Percentiles rank a stretch among this genome's conserved stretches.
phyloP scores from a whole-genome alignment of 331 rosid species.

The Saraca asoca region DNA sequence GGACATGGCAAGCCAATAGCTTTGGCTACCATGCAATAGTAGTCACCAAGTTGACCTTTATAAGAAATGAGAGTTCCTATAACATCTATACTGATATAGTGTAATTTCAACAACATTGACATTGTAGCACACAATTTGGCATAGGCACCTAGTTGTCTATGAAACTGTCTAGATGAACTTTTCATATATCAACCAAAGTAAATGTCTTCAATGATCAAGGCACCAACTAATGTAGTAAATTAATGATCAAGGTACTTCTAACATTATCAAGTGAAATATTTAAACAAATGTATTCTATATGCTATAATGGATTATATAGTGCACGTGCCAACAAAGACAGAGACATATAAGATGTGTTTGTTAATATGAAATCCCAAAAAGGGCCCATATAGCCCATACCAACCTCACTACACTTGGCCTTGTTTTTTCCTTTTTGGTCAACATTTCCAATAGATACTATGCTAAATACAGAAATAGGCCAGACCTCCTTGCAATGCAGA shows the following conservation, averaged over 20 bases:
- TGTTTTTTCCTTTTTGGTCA: not conserved
- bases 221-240: constrained; percentile 19
- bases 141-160: constrained; percentile 11
- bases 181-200: not conserved
- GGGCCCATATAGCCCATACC: not conserved
- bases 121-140: constrained; percentile 40
- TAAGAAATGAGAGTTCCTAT: constrained; percentile 90
- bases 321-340: too few species aligned
- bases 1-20: constrained; percentile 87
- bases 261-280: constrained; percentile 4
- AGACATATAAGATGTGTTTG: too few species aligned
- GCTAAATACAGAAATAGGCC: not conserved
- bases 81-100: constrained; percentile 86
- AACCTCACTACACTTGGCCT: not conserved
- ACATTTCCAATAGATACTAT: not conserved
- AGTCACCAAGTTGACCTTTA: constrained; percentile 97
- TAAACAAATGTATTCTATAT: too few species aligned
- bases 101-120: constrained; percentile 65
- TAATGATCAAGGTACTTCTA: constrained; percentile 28
- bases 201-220: not conserved
- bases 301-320: too few species aligned
- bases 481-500: constrained; percentile 8
- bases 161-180: constrained; percentile 21
- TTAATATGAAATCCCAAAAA: too few species aligned
- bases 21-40: constrained; percentile 97